Percentiles rank a stretch among this genome's conserved stretches.
These are phyloP conservation scores for Kluyveromyces sp. DNA, from an alignment of 1,139 yeast species.

Conservation along the genomic window DNA sequence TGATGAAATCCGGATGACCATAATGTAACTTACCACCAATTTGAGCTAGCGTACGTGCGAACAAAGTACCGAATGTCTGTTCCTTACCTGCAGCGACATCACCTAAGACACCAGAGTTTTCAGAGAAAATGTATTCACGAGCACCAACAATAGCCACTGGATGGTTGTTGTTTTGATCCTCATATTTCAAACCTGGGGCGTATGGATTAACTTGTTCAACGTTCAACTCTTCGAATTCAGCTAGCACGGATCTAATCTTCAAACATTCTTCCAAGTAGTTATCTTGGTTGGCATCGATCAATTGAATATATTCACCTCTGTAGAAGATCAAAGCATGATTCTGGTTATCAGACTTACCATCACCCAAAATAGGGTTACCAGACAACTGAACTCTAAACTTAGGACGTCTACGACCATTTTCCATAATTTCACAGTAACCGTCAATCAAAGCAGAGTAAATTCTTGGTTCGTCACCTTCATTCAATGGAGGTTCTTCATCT, in stretches of 20 bases:
- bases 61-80: constrained; percentile 97
- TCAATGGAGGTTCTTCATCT: constrained; percentile 85
- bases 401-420: constrained; percentile 98
- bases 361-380: constrained; percentile 98
- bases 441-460: constrained; percentile 93
- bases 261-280: constrained; percentile 97
- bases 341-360: constrained; percentile 98
- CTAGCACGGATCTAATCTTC: constrained; percentile 93
- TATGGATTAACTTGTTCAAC: constrained; percentile 80
- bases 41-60: constrained; percentile 95
- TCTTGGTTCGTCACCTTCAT: constrained; percentile 97
- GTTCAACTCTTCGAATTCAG: constrained; percentile 94
- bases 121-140: constrained; percentile 97
- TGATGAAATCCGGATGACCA: constrained; percentile 99
- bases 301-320: constrained; percentile 97
- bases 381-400: constrained; percentile 95
- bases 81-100: constrained; percentile 99
- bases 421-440: constrained; percentile 97
- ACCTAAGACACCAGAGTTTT: constrained; percentile 97
- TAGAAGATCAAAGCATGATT: constrained; percentile 94
- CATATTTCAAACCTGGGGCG: constrained; percentile 47
- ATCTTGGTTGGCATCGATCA: constrained; percentile 98
- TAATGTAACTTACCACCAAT: constrained; percentile 98
- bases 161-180: constrained; percentile 40
- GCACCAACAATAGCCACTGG: constrained; percentile 99